Evolutionary conservation across 2,329 filamentous ascomycete genomes (phyloP), one percentile per base, ranked within the genome.

Genomic region (Fusarium pseudoanthophilum): DNA sequence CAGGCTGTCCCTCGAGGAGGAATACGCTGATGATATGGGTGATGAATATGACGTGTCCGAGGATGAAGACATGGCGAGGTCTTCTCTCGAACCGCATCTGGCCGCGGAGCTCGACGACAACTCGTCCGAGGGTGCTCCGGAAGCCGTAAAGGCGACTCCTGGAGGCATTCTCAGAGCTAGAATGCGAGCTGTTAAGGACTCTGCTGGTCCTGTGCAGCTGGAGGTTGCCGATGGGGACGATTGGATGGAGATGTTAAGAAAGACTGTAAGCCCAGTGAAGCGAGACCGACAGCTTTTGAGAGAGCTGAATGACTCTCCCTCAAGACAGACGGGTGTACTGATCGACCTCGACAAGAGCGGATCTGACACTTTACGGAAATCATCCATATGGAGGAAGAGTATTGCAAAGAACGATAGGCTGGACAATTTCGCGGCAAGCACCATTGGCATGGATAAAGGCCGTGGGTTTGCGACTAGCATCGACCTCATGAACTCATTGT

Each of bases 401-500:
- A 70, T 76, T 24, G 74, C 73, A 49, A 79, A 79, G 66, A 65
- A 76, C 21, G 78, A 80, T 51, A 79, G 74, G 70, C 69, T 75
- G 66, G 76, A 79, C 62, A 77, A 75, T 45, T 70, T 79, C 52
- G 74, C 76, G 26, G 77, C 79, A 49, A 79, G 77, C 69, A 77
- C 75, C 46, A 63, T 80, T 63, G 79, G 77, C 37, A 73, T 79
- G 75, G 82, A 83, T 43, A 87, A 89, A 75, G 86, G 88, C 60
- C 89, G 90, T 73, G 92, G 92, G 2, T 95, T 97, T 82, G 89
- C 91, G 26, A 97, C 93, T 26, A 95, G 93, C 79, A 97, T 98
- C 83, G 96, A 98, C 85, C 86, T 98, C 80, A 98, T 97, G 94
- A 95, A 97, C 80, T 97, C 94, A 53, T 86, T 98, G 63, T 98